A percentile compares a stretch with the other conserved stretches of the same genome.
Conservation (phyloP, 495 filamentous ascomycete species). For the Eremomyces bilateralis region DNA sequence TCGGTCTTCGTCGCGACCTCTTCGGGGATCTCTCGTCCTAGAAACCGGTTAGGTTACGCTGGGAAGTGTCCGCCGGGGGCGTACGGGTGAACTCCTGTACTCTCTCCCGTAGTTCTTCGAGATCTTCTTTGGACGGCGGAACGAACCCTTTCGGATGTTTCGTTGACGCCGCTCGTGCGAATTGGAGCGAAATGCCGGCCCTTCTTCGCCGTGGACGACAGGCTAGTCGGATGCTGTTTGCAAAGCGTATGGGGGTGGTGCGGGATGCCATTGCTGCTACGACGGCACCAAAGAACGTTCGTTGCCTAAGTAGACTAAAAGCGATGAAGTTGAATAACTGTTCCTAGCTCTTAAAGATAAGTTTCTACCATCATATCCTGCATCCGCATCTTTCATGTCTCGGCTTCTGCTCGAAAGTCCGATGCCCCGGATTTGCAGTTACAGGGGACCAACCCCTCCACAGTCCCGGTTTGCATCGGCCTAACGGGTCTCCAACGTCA, state of each 20-base stretch:
- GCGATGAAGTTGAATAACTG: too few relatives aligned
- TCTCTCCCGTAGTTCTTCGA: slow-evolving; percentile 66
- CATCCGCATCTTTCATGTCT: too few relatives aligned
- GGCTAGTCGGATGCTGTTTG: neutral
- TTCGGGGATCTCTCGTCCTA: slow-evolving; percentile 53
- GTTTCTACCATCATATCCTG: too few relatives aligned
- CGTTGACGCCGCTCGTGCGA: slow-evolving; percentile 32
- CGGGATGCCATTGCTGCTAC: slow-evolving; percentile 2
- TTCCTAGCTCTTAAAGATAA: too few relatives aligned
- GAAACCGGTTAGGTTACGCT: neutral
- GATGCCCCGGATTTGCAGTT: too few relatives aligned
- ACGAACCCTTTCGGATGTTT: slow-evolving; percentile 76
- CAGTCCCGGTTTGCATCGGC: too few relatives aligned
- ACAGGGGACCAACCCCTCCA: too few relatives aligned
- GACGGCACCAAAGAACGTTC: too few relatives aligned
- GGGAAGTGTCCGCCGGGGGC: slow-evolving; percentile 1
- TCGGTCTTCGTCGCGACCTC: slow-evolving; percentile 67
- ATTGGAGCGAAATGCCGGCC: neutral
- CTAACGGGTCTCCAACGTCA: too few relatives aligned
- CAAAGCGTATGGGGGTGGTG: neutral
- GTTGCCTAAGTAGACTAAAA: too few relatives aligned
- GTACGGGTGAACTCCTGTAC: slow-evolving; percentile 76
- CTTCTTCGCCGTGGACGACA: neutral
- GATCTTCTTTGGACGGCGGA: slow-evolving; percentile 51
- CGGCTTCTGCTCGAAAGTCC: too few relatives aligned